Evolutionary conservation across 1,284 basidiomycete species (phyloP), one percentile per base, ranked within the genome.

Genomic region (Leccinum fallax): DNA sequence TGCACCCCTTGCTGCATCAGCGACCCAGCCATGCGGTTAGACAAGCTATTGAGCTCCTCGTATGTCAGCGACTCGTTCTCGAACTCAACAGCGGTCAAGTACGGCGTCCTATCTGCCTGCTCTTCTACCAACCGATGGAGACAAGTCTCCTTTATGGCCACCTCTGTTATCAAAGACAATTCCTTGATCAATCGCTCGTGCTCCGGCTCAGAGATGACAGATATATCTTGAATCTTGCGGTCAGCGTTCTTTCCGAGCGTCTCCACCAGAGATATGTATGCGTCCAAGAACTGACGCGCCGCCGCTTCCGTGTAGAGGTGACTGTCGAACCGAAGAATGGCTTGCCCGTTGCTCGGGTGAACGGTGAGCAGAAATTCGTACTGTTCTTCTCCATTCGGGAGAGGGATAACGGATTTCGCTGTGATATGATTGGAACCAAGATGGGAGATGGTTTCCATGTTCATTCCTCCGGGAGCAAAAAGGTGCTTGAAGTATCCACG

Each of bases 401-500:
- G 63, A 9, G 65, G 60, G 28, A 68, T 40, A 5, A 43, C 57
- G 19, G 69, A 66, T 38, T 67, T 71, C 30, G 61, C 10, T 11
- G 58, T 46, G 10, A 74, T 65, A 49, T 68, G n/a, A 38, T 63
- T 68, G 40, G 13, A 57, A 30, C 63, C 61, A 21, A 71, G 59
- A 13, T 68, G 69, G 8, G 36, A 38, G 21, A 74, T 66, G 7
- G 15, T 38, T 38, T 38, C 15, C 36, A 65, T 70, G 5, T 74
- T 62, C 63, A 70, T 65, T 43, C 72, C 71, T 24, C 71, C 69
- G 1, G 66, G 66, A 48, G 72, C 71, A 63, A 72, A 72, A 21
- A 72, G 54, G 57, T 72, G 71, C 53, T 72, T 72, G 63, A 74
- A 73, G 66, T 71, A 74, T 60, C 72, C 71, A 21, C 71, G 71